Conservation (phyloP, 1,139 yeast species). For the Kodamaea ohmeri region DNA sequence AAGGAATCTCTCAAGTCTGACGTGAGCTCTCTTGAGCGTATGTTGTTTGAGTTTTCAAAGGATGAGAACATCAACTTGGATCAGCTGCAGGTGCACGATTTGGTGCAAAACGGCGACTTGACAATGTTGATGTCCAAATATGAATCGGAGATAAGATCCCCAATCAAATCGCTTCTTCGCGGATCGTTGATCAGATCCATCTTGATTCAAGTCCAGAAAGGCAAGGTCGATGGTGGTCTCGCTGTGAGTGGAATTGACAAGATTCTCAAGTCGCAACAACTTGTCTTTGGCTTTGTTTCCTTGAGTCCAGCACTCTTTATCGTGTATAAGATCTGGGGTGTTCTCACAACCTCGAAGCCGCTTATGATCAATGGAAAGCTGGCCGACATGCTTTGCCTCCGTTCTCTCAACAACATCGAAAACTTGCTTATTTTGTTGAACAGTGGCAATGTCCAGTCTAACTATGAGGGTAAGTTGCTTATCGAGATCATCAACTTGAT, state of each 20-base stretch:
- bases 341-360: slow-evolving; percentile 33
- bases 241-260: slow-evolving; percentile 91
- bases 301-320: slow-evolving; percentile 75
- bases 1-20: slow-evolving; percentile 79
- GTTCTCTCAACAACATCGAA: slow-evolving; percentile 57
- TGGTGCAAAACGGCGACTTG: slow-evolving; percentile 67
- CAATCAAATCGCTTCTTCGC: slow-evolving; percentile 56
- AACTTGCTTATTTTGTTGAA: slow-evolving; percentile 39
- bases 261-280: slow-evolving; percentile 82
- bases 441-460: slow-evolving; percentile 13
- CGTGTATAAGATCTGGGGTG: slow-evolving; percentile 41
- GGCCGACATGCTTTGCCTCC: slow-evolving; percentile 43
- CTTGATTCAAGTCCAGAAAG: slow-evolving; percentile 86
- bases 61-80: slow-evolving; percentile 28
- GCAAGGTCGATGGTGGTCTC: slow-evolving; percentile 90
- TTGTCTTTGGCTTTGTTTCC: slow-evolving; percentile 88
- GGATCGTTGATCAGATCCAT: slow-evolving; percentile 78
- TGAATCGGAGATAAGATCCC: slow-evolving; percentile 71
- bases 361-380: slow-evolving; percentile 39
- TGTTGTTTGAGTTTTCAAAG: slow-evolving; percentile 75
- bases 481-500: slow-evolving; percentile 58
- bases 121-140: slow-evolving; percentile 77
- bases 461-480: slow-evolving; percentile 49
- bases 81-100: slow-evolving; percentile 34
- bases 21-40: slow-evolving; percentile 74